Base-by-base conservation (phyloP, 1,284 basidiomycete genomes). In the Cerioporus squamosus region DNA sequence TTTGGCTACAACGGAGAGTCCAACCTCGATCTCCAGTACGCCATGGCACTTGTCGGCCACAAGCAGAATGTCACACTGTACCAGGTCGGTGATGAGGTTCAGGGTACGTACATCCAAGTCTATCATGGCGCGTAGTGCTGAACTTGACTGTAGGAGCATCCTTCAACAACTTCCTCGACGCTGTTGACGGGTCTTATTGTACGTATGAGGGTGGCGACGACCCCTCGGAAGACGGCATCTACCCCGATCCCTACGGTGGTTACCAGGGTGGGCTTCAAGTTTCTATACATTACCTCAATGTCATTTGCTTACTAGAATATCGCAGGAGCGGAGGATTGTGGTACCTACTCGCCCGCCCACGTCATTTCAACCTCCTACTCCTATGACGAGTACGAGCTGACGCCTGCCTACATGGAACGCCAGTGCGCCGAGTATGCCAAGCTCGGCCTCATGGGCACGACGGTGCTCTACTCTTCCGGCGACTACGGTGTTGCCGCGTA, bases 191-290 rank as follows among this genome's bases (percentile, higher is more conserved):
- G 2, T 73, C 76, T 1, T 90, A 80, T 72, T 89, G 88, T 63
- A 80, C 78, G 0, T 87, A 81, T 53, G 79, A 85, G 55, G 86
- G 86, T 3, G 85, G 86, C 2, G 85, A 89, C 43, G 81, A 86
- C 65, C 78, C 79, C 7, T 67, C 45, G 5, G 44, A 53, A 23
- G 75, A 72, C 59, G 65, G 52, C 29, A 45, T 63, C 46, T 64
- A 66, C 38, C 66, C 66, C 10, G 66, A 68, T 42, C 60, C 67
- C 1, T 48, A 51, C 29, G 55, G 57, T 44, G 46, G 56, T 42
- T 65, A 63, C 48, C 46, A 59, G 51, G 62, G 62, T 59, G 15
- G 40, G 60, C 17, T 26, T 23, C 18, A 0, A 5, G 42, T 2
- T 23, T 36, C 17, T 31, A 10, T 20, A 29, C 31, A 5, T 29